phyloP scores from a whole-genome alignment of 495 filamentous ascomycete genomes.

The Cryomyces minteri region DNA sequence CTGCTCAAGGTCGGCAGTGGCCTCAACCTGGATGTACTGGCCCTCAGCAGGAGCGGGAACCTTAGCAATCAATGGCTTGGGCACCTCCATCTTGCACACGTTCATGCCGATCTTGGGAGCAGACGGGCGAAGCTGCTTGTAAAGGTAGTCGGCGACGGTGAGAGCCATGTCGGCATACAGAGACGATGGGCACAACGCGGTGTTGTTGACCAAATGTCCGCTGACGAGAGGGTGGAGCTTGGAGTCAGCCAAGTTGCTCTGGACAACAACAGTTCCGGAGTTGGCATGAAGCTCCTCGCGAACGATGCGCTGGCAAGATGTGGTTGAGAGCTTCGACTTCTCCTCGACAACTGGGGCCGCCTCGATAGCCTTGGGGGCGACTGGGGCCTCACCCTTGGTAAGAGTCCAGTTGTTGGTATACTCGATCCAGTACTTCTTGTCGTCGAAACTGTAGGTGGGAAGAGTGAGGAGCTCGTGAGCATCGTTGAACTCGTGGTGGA shows the following conservation, averaged over 20 bases:
- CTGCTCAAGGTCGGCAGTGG: conserved; percentile 21
- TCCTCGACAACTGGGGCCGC: conserved; percentile 11
- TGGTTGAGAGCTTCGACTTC: conserved; percentile 19
- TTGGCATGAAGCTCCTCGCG: conserved; percentile 20
- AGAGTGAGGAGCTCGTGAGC: conserved; percentile 23
- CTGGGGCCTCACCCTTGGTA: conserved; percentile 26
- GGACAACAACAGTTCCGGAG: conserved; percentile 19
- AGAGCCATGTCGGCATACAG: conserved; percentile 32
- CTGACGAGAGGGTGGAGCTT: conserved; percentile 19
- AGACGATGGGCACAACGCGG: conserved; percentile 24
- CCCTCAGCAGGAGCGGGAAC: conserved; percentile 17
- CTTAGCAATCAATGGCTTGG: conserved; percentile 22
- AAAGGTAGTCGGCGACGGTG: conserved; percentile 28
- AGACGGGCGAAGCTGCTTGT: conserved; percentile 22
- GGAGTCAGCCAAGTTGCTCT: conserved; percentile 20
- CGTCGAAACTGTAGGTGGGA: conserved; percentile 29
- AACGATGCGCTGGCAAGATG: conserved; percentile 24
- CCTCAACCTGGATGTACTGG: conserved; percentile 24
- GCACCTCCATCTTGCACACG: conserved; percentile 23
- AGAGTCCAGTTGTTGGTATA: conserved; percentile 31
- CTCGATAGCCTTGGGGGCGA: conserved; percentile 7
- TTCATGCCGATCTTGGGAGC: conserved; percentile 18
- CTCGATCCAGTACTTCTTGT: conserved; percentile 33
- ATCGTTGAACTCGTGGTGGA: conserved; percentile 25
- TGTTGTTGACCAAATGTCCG: conserved; percentile 25